phyloP scores from a whole-genome alignment of 352 stramenopile species.

The Globisporangium iwayamae region DNA sequence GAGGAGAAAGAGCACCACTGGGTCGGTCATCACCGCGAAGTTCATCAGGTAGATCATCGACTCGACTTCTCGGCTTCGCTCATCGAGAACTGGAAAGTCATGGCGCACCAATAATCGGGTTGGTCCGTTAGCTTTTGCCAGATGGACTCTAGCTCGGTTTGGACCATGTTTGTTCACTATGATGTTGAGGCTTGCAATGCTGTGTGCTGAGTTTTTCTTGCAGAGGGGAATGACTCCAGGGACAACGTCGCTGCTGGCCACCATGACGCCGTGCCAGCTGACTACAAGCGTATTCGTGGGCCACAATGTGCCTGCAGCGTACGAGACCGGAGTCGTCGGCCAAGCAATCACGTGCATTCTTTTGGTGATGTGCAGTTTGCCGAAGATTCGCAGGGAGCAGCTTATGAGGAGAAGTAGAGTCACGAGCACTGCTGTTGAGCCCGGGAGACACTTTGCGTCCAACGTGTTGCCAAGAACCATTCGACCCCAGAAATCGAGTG shows the following conservation, averaged over 20 bases:
- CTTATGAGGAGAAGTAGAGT: background rate
- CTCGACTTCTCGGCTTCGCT: slow-evolving; percentile 11
- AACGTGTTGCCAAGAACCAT: background rate
- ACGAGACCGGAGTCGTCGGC: background rate
- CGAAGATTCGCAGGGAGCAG: background rate
- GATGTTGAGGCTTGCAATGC: background rate
- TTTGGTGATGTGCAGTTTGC: background rate
- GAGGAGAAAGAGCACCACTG: slow-evolving; percentile 4
- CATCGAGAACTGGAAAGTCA: slow-evolving; percentile 2
- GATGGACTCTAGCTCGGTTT: background rate
- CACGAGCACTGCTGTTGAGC: background rate
- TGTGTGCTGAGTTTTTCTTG: background rate
- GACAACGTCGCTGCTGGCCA: background rate
- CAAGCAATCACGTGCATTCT: background rate
- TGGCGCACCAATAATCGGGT: background rate
- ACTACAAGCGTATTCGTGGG: slow-evolving; percentile 8
- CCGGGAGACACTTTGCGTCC: slow-evolving; percentile 3
- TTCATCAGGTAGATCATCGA: slow-evolving; percentile 19
- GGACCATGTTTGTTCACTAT: background rate
- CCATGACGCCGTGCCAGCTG: slow-evolving; percentile 2
- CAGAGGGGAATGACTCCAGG: too few relatives aligned
- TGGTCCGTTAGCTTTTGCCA: too few relatives aligned
- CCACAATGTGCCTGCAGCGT: slow-evolving; percentile 3
- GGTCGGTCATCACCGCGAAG: slow-evolving; percentile 16
- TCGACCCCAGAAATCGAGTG: background rate